Evolutionary conservation across 805 yeast species (phyloP), one percentile per base, ranked within the genome.

Genomic region (Sungouiozyma ichnusensis): DNA sequence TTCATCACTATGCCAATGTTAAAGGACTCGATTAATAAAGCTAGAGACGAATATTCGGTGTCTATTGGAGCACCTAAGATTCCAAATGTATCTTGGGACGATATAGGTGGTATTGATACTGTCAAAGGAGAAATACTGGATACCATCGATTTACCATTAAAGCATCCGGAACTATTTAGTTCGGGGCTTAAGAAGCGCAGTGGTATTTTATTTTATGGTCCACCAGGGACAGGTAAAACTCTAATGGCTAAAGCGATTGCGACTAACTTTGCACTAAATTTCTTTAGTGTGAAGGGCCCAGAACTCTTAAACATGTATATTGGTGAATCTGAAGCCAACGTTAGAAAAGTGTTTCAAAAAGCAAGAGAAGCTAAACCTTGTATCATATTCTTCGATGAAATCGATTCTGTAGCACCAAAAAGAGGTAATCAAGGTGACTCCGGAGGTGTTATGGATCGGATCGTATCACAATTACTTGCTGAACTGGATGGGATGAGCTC

Each of bases 391-490:
- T 92, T 92, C 57, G 98, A 92, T 66, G 98, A 92, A 65, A 72
- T 92, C 63, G 98, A 92, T 64, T 87, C 97, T 1, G 97, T 92
- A 1, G 98, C 98, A 0, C 97, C 97, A 2, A 90, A 92, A 60
- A 79, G 97, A 68, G 98, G 98, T 20, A 88, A 90, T 59, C 97
- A 92, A 57, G 97, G 98, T 18, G 98, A 92, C 62, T 87, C 97
- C 2, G 97, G 97, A 15, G 98, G 97, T 51, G 97, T 92, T 2
- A 92, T 92, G 98, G 98, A 92, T 59, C 75, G 98, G 62, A 92
- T 92, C 49, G 98, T 92, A 0, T 88, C 97, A 0, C 98, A 92
- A 61, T 66, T 92, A 33, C 68, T 92, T 40, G 96, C 97, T 0
- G 98, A 92, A 60, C 68, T 92, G 36, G 98, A 92, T 58, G 97